Evolutionary conservation across 768 basidiomycete genomes (phyloP).

Genomic region (Termitomyces titanicus): DNA sequence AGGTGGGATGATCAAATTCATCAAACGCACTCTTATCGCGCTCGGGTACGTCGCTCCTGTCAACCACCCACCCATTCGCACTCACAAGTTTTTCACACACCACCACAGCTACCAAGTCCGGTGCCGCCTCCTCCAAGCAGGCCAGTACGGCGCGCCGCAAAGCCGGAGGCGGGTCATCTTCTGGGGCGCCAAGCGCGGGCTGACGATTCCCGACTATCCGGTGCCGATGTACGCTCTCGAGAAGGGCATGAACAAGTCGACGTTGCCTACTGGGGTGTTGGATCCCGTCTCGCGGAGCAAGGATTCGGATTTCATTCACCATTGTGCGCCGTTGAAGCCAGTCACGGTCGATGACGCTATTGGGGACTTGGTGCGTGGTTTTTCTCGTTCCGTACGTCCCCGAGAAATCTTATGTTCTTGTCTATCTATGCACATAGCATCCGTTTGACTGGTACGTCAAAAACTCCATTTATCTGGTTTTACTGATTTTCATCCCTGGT

Average conservation of each 20-base stretch:
- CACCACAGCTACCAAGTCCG: conserved; percentile 58
- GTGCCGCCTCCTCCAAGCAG: conserved; percentile 64
- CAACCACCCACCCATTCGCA: not conserved
- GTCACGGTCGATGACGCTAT: conserved; percentile 67
- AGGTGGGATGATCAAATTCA: conserved; percentile 64
- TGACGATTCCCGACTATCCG: conserved; percentile 59
- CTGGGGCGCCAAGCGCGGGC: conserved; percentile 56
- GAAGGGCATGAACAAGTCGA: conserved; percentile 26
- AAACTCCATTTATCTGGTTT: not conserved
- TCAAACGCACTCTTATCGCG: conserved; percentile 52
- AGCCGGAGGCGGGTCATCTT: conserved; percentile 65
- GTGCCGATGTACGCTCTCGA: conserved; percentile 55
- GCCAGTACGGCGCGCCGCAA: conserved; percentile 72
- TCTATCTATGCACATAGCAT: conserved; percentile 33
- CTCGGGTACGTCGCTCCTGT: conserved; percentile 49
- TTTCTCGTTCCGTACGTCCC: conserved; percentile 3
- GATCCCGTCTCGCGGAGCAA: conserved; percentile 41
- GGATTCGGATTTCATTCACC: conserved; percentile 33
- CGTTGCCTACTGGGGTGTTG: conserved; percentile 42
- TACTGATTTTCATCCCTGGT: not conserved
- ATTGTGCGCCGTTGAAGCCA: conserved; percentile 57
- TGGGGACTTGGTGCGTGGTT: conserved; percentile 55
- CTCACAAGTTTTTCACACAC: not conserved
- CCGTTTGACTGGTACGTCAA: conserved; percentile 61
- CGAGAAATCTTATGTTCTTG: not conserved